phyloP scores from a whole-genome alignment of 352 stramenopile genomes.

The Albugo candida region DNA sequence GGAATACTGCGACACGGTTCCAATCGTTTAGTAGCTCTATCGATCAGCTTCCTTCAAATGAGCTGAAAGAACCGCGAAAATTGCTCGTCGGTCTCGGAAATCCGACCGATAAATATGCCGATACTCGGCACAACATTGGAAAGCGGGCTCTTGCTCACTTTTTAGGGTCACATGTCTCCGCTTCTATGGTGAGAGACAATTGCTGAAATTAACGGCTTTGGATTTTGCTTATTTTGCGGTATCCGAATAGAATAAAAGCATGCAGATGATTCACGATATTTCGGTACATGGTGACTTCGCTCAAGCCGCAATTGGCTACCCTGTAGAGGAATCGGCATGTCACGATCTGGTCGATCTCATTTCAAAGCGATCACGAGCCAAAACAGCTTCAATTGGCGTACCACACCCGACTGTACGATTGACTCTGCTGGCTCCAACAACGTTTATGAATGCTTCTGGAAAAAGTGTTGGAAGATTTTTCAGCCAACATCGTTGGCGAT shows the following conservation, averaged over 20 bases:
- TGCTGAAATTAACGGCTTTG: neutral
- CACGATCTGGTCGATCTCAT: slow-evolving; percentile 64
- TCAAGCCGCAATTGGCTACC: slow-evolving; percentile 30
- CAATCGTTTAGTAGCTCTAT: too few relatives aligned
- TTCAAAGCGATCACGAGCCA: slow-evolving; percentile 52
- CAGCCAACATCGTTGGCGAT: slow-evolving; percentile 52
- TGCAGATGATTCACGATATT: slow-evolving; percentile 33
- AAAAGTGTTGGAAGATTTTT: slow-evolving; percentile 59
- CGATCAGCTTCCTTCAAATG: too few relatives aligned
- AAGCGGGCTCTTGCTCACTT: slow-evolving; percentile 44
- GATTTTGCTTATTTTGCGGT: neutral
- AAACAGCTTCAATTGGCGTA: slow-evolving; percentile 51
- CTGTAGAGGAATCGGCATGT: slow-evolving; percentile 30
- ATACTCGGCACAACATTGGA: slow-evolving; percentile 73
- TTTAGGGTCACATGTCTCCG: slow-evolving; percentile 32
- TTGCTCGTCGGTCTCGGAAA: slow-evolving; percentile 74
- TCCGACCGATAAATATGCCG: slow-evolving; percentile 59
- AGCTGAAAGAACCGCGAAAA: slow-evolving; percentile 16
- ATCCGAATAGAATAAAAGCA: slow-evolving; percentile 14
- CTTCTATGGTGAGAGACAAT: slow-evolving; percentile 25
- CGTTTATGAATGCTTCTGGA: slow-evolving; percentile 77
- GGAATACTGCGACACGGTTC: too few relatives aligned
- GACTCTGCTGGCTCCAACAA: slow-evolving; percentile 46
- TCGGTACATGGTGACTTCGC: slow-evolving; percentile 44
- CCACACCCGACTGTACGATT: slow-evolving; percentile 56